Evolutionary conservation across 2,329 filamentous ascomycete species (phyloP).

Genomic region (Penicillium freii): DNA sequence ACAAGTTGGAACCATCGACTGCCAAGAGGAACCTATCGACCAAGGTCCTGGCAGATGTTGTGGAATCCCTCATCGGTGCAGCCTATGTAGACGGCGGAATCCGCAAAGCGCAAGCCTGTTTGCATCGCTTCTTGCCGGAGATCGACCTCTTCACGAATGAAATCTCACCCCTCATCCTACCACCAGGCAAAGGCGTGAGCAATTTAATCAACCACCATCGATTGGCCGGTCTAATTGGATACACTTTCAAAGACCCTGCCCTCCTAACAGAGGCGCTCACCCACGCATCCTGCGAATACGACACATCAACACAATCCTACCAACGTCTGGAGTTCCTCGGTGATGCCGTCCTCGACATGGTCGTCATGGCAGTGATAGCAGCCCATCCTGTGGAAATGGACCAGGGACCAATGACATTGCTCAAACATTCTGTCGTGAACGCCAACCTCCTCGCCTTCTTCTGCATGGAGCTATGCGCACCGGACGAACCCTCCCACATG

Average conservation of each 20-base stretch:
- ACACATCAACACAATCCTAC: slow-evolving; percentile 55
- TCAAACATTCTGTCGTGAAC: slow-evolving; percentile 76
- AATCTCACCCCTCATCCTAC: slow-evolving; percentile 1
- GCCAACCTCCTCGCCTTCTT: slow-evolving; percentile 75
- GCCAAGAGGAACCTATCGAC: slow-evolving; percentile 56
- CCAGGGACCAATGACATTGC: slow-evolving; percentile 67
- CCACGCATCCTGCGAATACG: slow-evolving; percentile 62
- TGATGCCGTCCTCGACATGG: slow-evolving; percentile 77
- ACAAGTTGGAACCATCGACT: slow-evolving; percentile 27
- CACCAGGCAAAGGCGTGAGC: not conserved
- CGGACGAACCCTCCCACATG: slow-evolving; percentile 10
- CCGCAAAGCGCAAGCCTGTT: slow-evolving; percentile 60
- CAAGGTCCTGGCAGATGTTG: slow-evolving; percentile 81
- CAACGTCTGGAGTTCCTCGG: slow-evolving; percentile 87
- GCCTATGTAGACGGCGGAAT: slow-evolving; percentile 69
- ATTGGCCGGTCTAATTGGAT: slow-evolving; percentile 52
- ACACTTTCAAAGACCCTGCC: slow-evolving; percentile 65
- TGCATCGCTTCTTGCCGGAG: slow-evolving; percentile 65
- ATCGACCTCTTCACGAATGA: slow-evolving; percentile 31
- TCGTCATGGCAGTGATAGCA: slow-evolving; percentile 58
- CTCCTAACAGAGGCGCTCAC: slow-evolving; percentile 78
- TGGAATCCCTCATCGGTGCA: slow-evolving; percentile 80
- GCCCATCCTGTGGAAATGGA: slow-evolving; percentile 40
- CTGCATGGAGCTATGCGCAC: slow-evolving; percentile 55
- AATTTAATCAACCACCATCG: slow-evolving; percentile 16